Percentiles rank a stretch among this genome's conserved stretches.
Conservation (phyloP, 2,329 filamentous ascomycete species). For the Aspergillus pseudonomiae region DNA sequence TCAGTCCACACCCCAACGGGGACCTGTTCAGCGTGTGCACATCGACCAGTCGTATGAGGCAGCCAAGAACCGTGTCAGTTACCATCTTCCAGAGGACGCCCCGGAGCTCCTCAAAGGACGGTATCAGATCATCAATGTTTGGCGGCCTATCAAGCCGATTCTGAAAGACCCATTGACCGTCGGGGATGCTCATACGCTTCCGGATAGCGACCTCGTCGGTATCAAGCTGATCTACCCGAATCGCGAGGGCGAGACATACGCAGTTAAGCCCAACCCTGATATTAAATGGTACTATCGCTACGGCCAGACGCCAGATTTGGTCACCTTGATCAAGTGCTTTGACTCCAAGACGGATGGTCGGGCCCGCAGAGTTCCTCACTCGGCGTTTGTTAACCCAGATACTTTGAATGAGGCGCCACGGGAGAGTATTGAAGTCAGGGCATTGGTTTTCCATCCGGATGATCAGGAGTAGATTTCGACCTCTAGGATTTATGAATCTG, state of each 20-base stretch:
- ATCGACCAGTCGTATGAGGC: constrained; percentile 55
- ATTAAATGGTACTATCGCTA: constrained; percentile 60
- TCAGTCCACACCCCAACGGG: constrained; percentile 38
- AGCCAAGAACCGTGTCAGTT: constrained; percentile 44
- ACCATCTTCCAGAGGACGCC: constrained; percentile 51
- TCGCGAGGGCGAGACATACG: constrained; percentile 55
- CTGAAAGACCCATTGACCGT: constrained; percentile 58
- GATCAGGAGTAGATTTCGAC: constrained; percentile 27
- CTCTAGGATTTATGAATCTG: neutral
- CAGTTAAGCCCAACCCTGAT: constrained; percentile 43
- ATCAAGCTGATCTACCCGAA: constrained; percentile 56
- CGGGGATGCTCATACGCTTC: constrained; percentile 54
- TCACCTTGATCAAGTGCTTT: constrained; percentile 64
- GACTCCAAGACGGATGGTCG: constrained; percentile 60
- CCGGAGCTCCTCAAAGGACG: constrained; percentile 47
- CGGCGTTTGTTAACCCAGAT: constrained; percentile 57
- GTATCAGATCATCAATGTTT: constrained; percentile 56
- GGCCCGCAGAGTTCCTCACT: constrained; percentile 59
- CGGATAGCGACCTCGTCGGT: constrained; percentile 55
- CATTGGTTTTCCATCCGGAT: constrained; percentile 56
- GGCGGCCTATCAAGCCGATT: constrained; percentile 55
- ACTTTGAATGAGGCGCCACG: constrained; percentile 42
- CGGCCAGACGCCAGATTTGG: constrained; percentile 56
- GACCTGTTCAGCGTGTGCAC: constrained; percentile 55
- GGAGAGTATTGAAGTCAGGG: constrained; percentile 61